A percentile compares a stretch with the other conserved stretches of the same genome.
Evolutionary conservation across 495 filamentous ascomycete genomes (phyloP).

Genomic region (Annulohypoxylon nitens): DNA sequence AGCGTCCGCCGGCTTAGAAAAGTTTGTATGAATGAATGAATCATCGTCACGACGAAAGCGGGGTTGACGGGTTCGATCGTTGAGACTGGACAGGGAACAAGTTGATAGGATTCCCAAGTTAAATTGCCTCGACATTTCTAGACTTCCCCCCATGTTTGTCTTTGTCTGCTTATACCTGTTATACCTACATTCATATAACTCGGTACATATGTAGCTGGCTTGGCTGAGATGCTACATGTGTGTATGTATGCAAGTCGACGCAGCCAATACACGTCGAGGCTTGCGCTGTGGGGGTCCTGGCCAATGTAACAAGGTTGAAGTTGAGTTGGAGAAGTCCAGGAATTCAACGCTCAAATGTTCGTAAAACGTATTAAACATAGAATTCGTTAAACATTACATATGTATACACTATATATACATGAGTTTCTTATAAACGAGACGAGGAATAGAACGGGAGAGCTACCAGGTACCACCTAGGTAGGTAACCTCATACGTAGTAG

Average conservation of each 20-base stretch:
- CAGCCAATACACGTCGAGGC: neutral
- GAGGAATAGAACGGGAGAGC: neutral
- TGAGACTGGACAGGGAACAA: constrained; percentile 4
- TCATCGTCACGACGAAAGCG: constrained; percentile 34
- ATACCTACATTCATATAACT: too few species aligned
- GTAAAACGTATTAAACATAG: too few species aligned
- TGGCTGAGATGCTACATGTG: neutral
- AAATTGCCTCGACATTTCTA: constrained; percentile 29
- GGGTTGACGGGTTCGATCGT: constrained; percentile 17
- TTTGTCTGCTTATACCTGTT: neutral
- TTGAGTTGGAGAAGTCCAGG: constrained; percentile 3
- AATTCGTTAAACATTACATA: too few species aligned
- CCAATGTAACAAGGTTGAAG: neutral
- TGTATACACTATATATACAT: neutral
- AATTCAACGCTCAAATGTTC: too few species aligned
- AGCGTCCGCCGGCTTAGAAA: constrained; percentile 3
- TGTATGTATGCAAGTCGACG: neutral
- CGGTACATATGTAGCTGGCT: neutral
- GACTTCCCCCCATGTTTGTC: neutral
- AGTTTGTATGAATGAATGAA: constrained; percentile 20
- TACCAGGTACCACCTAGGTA: neutral
- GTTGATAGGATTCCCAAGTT: constrained; percentile 21
- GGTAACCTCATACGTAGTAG: neutral
- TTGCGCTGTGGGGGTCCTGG: constrained; percentile 24
- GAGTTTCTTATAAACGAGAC: neutral